Conservation (phyloP, 495 filamentous ascomycete species). For the Neurospora discreta region DNA sequence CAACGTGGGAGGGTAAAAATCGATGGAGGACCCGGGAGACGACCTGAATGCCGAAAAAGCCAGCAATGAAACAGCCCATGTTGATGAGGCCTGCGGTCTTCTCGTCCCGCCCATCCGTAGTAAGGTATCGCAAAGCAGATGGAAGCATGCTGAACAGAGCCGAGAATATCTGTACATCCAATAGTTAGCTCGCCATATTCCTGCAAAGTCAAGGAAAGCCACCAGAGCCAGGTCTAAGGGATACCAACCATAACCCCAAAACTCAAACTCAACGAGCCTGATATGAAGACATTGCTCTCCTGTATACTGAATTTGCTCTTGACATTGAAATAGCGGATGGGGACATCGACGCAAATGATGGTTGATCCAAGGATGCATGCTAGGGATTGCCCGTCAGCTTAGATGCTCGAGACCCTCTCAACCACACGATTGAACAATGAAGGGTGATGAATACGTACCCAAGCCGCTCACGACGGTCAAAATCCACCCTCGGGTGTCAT, state of each 20-base stretch:
- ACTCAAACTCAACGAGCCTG: constrained; percentile 79
- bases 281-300: constrained; percentile 78
- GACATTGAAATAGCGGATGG: constrained; percentile 59
- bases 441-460: constrained; percentile 30
- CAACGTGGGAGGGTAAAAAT: constrained; percentile 82
- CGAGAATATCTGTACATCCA: constrained; percentile 63
- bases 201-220: not conserved
- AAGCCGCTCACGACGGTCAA: constrained; percentile 78
- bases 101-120: constrained; percentile 51
- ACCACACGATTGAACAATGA: not conserved
- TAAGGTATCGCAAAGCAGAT: constrained; percentile 64
- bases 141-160: constrained; percentile 92
- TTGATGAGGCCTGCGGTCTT: constrained; percentile 58
- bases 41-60: constrained; percentile 74
- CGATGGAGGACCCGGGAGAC: constrained; percentile 71
- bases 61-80: constrained; percentile 67
- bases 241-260: constrained; percentile 89
- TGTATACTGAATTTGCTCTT: constrained; percentile 75
- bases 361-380: constrained; percentile 72
- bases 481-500: constrained; percentile 89
- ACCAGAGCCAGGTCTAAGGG: not conserved
- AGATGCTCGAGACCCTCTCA: not conserved
- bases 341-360: constrained; percentile 76
- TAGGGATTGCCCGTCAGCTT: constrained; percentile 19
- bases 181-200: constrained; percentile 9